Evolutionary conservation across 1,284 basidiomycete genomes (phyloP).

Genomic region (Cystobasidium pallidum): DNA sequence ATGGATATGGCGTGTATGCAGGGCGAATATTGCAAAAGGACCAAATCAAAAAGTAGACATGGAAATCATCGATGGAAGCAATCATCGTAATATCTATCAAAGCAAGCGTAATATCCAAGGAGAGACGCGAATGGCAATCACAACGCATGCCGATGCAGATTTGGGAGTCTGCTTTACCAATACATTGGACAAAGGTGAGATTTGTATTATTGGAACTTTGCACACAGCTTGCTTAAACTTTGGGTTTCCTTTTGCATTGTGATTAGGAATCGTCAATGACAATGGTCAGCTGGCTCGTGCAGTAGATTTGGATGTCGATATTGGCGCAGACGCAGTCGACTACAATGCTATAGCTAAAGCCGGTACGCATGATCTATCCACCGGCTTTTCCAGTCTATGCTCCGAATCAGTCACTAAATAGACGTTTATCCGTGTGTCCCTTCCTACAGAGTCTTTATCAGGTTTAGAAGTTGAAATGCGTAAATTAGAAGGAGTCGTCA

Average conservation of each 20-base stretch:
- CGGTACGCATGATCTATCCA: conserved; percentile 42
- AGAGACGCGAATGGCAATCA: conserved; percentile 91
- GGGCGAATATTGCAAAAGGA: conserved; percentile 51
- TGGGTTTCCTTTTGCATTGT: not conserved
- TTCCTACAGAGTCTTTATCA: conserved; percentile 74
- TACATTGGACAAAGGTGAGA: conserved; percentile 69
- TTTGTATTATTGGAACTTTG: too few species aligned
- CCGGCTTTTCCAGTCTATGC: not conserved
- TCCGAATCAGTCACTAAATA: not conserved
- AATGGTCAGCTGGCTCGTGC: conserved; percentile 58
- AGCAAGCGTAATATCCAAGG: conserved; percentile 83
- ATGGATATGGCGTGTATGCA: too few species aligned
- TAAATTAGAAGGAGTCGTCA: conserved; percentile 90
- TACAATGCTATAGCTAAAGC: conserved; percentile 99
- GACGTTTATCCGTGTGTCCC: not conserved
- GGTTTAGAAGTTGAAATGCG: conserved; percentile 97
- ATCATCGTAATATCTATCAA: conserved; percentile 86
- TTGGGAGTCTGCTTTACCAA: conserved; percentile 95
- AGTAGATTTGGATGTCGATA: conserved; percentile 93
- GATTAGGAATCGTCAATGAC: conserved; percentile 15
- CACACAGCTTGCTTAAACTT: not conserved
- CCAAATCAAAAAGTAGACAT: conserved; percentile 76
- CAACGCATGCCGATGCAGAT: conserved; percentile 89
- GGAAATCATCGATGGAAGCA: conserved; percentile 87
- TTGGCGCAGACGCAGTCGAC: conserved; percentile 96